Percentiles rank a stretch among this genome's conserved stretches.
Conservation (phyloP, 176 grass and related monocot genomes). For the Eragrostis curvula region DNA sequence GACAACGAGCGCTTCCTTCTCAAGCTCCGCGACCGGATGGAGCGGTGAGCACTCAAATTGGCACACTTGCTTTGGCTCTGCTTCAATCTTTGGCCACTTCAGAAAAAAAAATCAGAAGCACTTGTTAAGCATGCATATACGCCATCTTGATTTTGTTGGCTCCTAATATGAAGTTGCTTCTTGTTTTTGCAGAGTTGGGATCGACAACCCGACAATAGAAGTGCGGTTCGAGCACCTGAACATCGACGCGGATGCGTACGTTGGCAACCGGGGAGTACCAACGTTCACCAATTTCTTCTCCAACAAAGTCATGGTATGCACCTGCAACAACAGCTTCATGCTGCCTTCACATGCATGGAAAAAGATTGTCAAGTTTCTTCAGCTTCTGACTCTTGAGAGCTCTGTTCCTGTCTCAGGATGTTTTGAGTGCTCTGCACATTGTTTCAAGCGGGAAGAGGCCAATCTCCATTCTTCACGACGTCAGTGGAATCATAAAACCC, state of each 20-base stretch:
- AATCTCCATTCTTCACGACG: conserved; percentile 77
- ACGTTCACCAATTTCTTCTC: conserved; percentile 93
- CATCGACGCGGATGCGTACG: conserved; percentile 86
- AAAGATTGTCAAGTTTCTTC: neutral
- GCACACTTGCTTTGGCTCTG: neutral
- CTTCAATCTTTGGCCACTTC: neutral
- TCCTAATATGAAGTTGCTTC: neutral
- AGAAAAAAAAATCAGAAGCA: too few species aligned
- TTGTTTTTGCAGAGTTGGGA: conserved; percentile 69
- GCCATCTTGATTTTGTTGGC: too few species aligned
- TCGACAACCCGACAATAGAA: conserved; percentile 91
- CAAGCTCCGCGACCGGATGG: conserved; percentile 88
- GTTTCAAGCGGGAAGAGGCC: conserved; percentile 72
- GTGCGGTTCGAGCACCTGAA: conserved; percentile 82
- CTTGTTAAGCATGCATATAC: too few species aligned
- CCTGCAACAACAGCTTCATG: conserved; percentile 3
- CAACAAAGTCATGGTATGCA: conserved; percentile 77
- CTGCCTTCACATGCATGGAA: neutral
- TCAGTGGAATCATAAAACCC: conserved; percentile 81
- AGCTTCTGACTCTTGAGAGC: conserved; percentile 38
- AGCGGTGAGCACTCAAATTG: conserved; percentile 46
- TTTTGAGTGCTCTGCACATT: conserved; percentile 65
- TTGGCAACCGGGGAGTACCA: conserved; percentile 76
- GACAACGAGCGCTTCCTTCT: conserved; percentile 94
- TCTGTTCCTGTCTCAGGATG: conserved; percentile 51